Percentiles rank a stretch among this genome's conserved stretches.
These are phyloP conservation scores for Cyphellophora europaea DNA, from an alignment of 2,329 filamentous ascomycete genomes.

Conservation along the genomic window DNA sequence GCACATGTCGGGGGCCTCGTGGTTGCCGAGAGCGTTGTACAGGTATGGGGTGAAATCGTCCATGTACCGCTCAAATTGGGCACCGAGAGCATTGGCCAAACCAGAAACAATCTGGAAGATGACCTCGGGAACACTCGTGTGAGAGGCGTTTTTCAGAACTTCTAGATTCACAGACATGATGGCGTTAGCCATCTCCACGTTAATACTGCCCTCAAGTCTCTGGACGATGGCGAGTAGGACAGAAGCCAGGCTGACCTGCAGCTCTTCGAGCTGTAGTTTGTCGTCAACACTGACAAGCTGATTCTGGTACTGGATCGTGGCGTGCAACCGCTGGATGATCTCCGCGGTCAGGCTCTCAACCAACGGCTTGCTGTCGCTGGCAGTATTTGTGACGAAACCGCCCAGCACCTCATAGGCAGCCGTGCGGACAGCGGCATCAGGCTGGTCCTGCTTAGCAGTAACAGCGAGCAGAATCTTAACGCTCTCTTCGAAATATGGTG, in stretches of 20 bases:
- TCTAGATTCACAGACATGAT: conserved; percentile 87
- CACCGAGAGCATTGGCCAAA: conserved; percentile 83
- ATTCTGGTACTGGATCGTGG: conserved; percentile 77
- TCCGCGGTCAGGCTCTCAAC: conserved; percentile 79
- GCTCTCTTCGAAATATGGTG: conserved; percentile 86
- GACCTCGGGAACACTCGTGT: conserved; percentile 90
- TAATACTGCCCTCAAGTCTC: conserved; percentile 82
- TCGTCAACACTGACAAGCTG: conserved; percentile 97
- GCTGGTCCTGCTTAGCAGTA: conserved; percentile 58
- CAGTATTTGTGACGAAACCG: conserved; percentile 84
- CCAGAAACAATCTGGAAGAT: conserved; percentile 87
- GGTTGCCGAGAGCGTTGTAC: conserved; percentile 88
- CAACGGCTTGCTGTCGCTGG: conserved; percentile 70
- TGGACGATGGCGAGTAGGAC: conserved; percentile 87
- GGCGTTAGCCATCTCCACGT: conserved; percentile 70
- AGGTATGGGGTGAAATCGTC: conserved; percentile 86
- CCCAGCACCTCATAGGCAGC: conserved; percentile 96
- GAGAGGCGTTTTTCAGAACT: conserved; percentile 66
- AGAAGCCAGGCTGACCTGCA: conserved; percentile 90
- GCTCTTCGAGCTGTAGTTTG: conserved; percentile 89
- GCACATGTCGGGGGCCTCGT: conserved; percentile 88
- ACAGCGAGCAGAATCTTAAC: conserved; percentile 76
- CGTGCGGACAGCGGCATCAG: conserved; percentile 78
- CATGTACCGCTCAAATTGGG: conserved; percentile 96
- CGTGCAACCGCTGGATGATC: conserved; percentile 81